Evolutionary conservation across 2,329 filamentous ascomycete genomes (phyloP).

Genomic region (Ceratocystis variospora): DNA sequence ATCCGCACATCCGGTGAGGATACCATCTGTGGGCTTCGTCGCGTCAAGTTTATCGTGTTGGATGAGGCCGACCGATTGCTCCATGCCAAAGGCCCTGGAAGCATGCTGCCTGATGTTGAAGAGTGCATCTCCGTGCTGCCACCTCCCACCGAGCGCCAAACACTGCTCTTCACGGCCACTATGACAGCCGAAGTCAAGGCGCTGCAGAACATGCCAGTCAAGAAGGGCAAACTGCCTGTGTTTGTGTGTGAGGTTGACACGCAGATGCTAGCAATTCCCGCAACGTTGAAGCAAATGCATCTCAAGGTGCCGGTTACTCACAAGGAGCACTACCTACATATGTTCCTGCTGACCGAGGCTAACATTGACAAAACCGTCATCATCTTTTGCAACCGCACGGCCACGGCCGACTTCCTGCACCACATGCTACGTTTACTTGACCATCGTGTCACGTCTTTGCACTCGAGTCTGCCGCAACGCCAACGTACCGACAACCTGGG

Average conservation of each 20-base stretch:
- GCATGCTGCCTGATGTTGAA: conserved; percentile 89
- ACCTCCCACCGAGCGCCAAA: conserved; percentile 67
- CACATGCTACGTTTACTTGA: conserved; percentile 73
- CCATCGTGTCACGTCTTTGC: conserved; percentile 81
- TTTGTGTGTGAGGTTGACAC: conserved; percentile 85
- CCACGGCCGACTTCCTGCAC: conserved; percentile 78
- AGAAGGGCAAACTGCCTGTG: conserved; percentile 57
- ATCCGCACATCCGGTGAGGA: conserved; percentile 84
- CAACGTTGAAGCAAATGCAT: conserved; percentile 70
- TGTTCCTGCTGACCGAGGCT: conserved; percentile 63
- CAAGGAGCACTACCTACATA: conserved; percentile 87
- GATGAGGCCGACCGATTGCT: conserved; percentile 92
- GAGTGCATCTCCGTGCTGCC: conserved; percentile 75
- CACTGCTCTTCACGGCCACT: conserved; percentile 88
- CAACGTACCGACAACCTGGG: conserved; percentile 79
- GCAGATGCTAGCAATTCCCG: conserved; percentile 59
- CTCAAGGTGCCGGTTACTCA: conserved; percentile 81
- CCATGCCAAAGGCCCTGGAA: conserved; percentile 55
- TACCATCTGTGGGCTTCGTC: conserved; percentile 65
- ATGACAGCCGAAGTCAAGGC: conserved; percentile 84
- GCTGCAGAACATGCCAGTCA: conserved; percentile 61
- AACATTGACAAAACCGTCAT: conserved; percentile 70
- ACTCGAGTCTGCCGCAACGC: conserved; percentile 72
- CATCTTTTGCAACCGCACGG: conserved; percentile 86
- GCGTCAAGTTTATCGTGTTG: conserved; percentile 75